Percentiles rank a stretch among this genome's conserved stretches.
Conservation (phyloP, 306 rosid species). For the Castanea mollissima region DNA sequence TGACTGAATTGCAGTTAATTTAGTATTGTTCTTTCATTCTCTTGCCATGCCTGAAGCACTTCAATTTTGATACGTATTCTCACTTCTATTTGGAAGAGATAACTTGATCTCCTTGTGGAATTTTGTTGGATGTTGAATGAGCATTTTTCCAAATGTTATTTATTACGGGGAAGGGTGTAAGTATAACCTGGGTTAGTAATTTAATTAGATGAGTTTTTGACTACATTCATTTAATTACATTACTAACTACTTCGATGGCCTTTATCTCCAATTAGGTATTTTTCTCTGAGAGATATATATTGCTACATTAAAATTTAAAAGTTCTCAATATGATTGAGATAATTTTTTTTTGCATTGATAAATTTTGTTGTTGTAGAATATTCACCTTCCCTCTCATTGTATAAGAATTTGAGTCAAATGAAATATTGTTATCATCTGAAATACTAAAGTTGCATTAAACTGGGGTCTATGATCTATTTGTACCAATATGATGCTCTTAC, state of each 20-base stretch:
- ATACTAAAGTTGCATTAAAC: too few relatives aligned
- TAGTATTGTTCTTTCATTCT: neutral
- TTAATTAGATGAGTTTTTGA: too few relatives aligned
- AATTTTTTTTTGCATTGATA: neutral
- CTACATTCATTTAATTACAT: too few relatives aligned
- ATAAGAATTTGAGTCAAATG: neutral
- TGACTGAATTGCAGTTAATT: neutral
- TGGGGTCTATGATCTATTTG: neutral
- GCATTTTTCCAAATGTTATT: too few relatives aligned
- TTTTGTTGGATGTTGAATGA: too few relatives aligned
- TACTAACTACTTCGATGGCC: too few relatives aligned
- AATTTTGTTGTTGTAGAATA: neutral
- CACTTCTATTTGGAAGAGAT: neutral
- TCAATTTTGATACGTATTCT: neutral
- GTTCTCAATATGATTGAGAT: neutral
- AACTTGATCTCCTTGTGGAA: too few relatives aligned
- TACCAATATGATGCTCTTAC: neutral
- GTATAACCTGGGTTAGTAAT: too few relatives aligned
- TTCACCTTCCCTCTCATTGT: neutral
- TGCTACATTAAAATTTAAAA: neutral
- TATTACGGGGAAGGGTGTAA: too few relatives aligned
- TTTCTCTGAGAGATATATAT: neutral
- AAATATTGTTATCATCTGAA: neutral
- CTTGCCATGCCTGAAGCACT: neutral
- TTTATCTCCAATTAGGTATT: neutral